Conservation (phyloP, 2,329 filamentous ascomycete genomes). For the Diatrype stigma region DNA sequence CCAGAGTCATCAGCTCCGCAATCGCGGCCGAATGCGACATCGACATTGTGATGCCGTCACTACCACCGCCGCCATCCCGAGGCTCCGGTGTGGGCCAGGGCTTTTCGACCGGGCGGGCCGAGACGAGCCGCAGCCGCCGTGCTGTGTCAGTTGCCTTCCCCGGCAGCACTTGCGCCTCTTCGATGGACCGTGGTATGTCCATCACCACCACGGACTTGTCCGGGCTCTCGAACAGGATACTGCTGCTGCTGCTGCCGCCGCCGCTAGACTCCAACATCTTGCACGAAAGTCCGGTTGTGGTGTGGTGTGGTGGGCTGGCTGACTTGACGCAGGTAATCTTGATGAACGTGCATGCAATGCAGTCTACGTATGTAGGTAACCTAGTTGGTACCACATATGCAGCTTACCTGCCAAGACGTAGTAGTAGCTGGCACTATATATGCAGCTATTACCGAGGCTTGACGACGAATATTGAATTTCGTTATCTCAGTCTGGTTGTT, state of each 20-base stretch:
- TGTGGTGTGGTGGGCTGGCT: constrained; percentile 1
- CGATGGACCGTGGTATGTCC: constrained; percentile 67
- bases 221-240: constrained; percentile 53
- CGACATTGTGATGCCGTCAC: constrained; percentile 28
- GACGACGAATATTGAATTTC: too few species aligned
- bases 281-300: not conserved
- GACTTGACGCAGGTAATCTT: too few species aligned
- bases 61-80: constrained; percentile 38
- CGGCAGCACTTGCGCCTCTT: constrained; percentile 55
- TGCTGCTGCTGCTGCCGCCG: too few species aligned
- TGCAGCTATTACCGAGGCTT: too few species aligned
- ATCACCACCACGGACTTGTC: constrained; percentile 52
- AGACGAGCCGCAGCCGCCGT: constrained; percentile 35
- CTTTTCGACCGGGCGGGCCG: constrained; percentile 36
- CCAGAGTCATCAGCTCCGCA: constrained; percentile 50
- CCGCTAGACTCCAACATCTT: constrained; percentile 21
- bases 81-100: constrained; percentile 54
- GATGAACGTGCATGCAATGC: too few species aligned
- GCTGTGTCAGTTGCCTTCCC: constrained; percentile 24
- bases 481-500: too few species aligned
- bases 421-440: too few species aligned
- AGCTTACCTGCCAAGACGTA: too few species aligned
- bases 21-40: constrained; percentile 43
- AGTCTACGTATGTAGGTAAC: too few species aligned
- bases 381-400: too few species aligned